Base-by-base conservation (phyloP, 176 grass and related monocot species). In the Panicum miliaceum region DNA sequence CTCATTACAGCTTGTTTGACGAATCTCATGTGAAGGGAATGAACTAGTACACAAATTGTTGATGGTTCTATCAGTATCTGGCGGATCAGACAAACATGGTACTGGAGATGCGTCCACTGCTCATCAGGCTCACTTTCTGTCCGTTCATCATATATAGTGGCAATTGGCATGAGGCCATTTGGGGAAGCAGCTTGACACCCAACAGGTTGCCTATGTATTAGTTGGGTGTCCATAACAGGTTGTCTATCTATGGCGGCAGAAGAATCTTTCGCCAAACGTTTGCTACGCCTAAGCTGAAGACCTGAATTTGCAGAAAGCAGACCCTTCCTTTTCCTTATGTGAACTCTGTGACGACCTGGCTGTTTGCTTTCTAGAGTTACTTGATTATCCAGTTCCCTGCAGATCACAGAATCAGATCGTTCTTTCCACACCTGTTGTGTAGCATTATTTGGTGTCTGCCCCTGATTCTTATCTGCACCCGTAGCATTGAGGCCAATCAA, bases 251-350 rank as follows among this genome's bases (percentile, higher is more conserved):
- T 64, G 74, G 34, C 20, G 54, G 80, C 43, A 71, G 80, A 75
- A 43, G 81, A 73, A 83, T 79, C 86, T 64, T 79, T 88, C 7
- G 66, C 58, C 67, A 88, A 47, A 45, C 75, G 75, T 48, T 73
- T 84, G 75, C 86, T 88, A 77, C 74, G 81, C 57, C 86, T 84
- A 84, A 84, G 86, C 71, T 84, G 81, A 84, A 84, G 57, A 56
- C 47, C 45, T 71, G 73, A 54, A 79, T 73, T 83, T 78, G 76
- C 46, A 80, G 75, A 20, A 22, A 46, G 8, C 68, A 89, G 14
- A 57, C 59, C 68, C 16, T 73, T 89, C 38, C 12, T 65, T 84
- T 84, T 89, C 4, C 26, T 42, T 34, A 25, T 79, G 2, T 57
- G 9, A 71, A 61, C 36, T 73, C 58, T 72, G 56, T 69, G 38